Base-by-base conservation (phyloP, 2,329 filamentous ascomycete species). In the Aureobasidium mangrovei region DNA sequence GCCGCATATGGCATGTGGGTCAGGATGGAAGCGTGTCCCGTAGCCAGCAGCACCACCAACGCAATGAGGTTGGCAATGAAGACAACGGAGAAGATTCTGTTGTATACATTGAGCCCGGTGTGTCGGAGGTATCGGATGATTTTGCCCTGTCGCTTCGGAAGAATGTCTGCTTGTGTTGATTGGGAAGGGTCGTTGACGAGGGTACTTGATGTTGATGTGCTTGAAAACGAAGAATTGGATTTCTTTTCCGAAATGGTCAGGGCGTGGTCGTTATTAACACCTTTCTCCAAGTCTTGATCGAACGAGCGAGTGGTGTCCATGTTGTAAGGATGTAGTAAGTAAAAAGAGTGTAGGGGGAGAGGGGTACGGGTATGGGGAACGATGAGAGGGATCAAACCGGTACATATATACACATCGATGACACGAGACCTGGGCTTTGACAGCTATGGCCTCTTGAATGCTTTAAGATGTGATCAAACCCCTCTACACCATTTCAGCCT, bases 31-130 rank as follows among this genome's bases (percentile, higher is more conserved):
- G 43, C 41, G 24, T 31, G 12, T 3, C 35, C 35, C 9, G 43
- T 28, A 31, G 18, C 53, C 43, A 48, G 31, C 3, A 54, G n/a
- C 9, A 35, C 42, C 12, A 54, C 31, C 26, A 48, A 24, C 28
- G 41, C 58, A 33, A 59, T 54, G 27, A 67, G n/a, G 57, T 69
- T 69, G 28, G 53, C 57, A 7, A 60, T 18, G 35, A 68, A 58
- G 12, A 65, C 57, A 5, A 65, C 7, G 3, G 59, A 53, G 56
- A 67, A 66, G 6, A 69, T 59, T 24, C 65, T 54, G 8, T 64
- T 63, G 49, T 69, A 69, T 4, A 58, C 59, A 12, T 59, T 63
- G 51, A 67, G 60, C 33, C 59, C 57, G 8, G 46, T 72, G 63
- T 62, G 62, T 41, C 62, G 60, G 1, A 63, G 40, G 45, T 60